Percentiles rank a stretch among this genome's conserved stretches.
Conservation (phyloP, 1,284 basidiomycete genomes). For the Trichosporon sp. region DNA sequence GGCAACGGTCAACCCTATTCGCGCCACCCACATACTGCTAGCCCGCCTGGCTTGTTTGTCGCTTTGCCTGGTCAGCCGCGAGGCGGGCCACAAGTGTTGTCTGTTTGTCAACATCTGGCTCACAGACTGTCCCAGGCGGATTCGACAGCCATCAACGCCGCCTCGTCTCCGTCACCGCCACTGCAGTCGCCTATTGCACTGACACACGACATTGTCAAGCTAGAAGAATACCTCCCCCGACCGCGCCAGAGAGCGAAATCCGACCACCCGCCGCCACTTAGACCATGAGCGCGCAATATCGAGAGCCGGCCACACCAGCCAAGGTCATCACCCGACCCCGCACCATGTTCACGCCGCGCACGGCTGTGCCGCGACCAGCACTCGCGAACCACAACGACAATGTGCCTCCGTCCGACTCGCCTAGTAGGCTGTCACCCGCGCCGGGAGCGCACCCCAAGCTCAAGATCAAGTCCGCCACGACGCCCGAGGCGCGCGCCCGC, state of each 20-base stretch:
- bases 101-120: constrained; percentile 14
- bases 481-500: constrained; percentile 50
- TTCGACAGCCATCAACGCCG: background rate
- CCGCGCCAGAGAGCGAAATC: background rate
- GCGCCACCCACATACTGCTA: constrained; percentile 1
- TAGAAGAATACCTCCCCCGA: background rate
- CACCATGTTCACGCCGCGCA: constrained; percentile 18
- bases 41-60: background rate
- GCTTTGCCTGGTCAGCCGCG: background rate
- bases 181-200: constrained; percentile 1
- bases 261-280: background rate
- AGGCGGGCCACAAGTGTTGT: background rate
- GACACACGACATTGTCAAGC: background rate
- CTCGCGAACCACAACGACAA: constrained; percentile 28
- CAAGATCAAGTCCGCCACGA: constrained; percentile 50
- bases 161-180: background rate
- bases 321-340: constrained; percentile 11
- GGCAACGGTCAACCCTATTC: background rate
- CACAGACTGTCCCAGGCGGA: background rate
- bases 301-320: constrained; percentile 7
- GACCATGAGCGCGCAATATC: constrained; percentile 5
- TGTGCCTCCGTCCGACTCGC: constrained; percentile 24
- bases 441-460: constrained; percentile 33
- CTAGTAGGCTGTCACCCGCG: constrained; percentile 26
- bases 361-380: constrained; percentile 21